Evolutionary conservation across 192 early-diverging fungal genomes (phyloP).

Genomic region (Dissophora ornata): DNA sequence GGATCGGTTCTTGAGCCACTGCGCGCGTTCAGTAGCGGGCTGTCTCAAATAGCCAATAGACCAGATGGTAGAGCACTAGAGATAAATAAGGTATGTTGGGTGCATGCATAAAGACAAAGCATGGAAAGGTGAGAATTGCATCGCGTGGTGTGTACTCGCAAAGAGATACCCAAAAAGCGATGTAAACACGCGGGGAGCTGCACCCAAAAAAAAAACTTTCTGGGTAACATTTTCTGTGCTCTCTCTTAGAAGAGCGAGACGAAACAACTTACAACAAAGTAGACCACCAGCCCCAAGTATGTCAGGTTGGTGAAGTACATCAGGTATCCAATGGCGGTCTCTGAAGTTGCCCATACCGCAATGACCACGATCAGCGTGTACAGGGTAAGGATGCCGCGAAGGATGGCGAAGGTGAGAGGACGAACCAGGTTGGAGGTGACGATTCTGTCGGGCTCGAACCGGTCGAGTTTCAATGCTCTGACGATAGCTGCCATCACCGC

Average conservation of each 20-base stretch:
- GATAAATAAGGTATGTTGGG: too few relatives aligned
- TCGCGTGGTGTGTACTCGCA: too few relatives aligned
- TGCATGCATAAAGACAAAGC: too few relatives aligned
- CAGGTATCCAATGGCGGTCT: conserved; percentile 13
- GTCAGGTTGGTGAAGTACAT: conserved; percentile 50
- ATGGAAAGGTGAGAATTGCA: too few relatives aligned
- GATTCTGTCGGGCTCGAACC: conserved; percentile 53
- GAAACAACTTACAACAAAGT: conserved; percentile 39
- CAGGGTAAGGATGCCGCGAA: conserved; percentile 21
- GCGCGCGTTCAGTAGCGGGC: neutral
- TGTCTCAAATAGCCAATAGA: conserved; percentile 37
- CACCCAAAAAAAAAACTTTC: too few relatives aligned
- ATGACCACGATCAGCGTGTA: conserved; percentile 38
- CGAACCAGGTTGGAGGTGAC: conserved; percentile 53
- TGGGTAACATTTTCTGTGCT: too few relatives aligned
- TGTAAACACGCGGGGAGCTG: too few relatives aligned
- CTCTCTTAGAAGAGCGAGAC: too few relatives aligned
- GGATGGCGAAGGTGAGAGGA: conserved; percentile 30
- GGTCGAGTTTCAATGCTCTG: conserved; percentile 20
- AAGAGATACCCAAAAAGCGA: too few relatives aligned
- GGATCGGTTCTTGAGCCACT: conserved; percentile 24
- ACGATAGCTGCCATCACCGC: neutral
- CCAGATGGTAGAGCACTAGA: conserved; percentile 31
- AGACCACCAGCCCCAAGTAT: conserved; percentile 42
- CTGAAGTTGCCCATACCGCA: conserved; percentile 23